phyloP scores from a whole-genome alignment of 371 early-diverging fungal species.

The Mortierella sp. region DNA sequence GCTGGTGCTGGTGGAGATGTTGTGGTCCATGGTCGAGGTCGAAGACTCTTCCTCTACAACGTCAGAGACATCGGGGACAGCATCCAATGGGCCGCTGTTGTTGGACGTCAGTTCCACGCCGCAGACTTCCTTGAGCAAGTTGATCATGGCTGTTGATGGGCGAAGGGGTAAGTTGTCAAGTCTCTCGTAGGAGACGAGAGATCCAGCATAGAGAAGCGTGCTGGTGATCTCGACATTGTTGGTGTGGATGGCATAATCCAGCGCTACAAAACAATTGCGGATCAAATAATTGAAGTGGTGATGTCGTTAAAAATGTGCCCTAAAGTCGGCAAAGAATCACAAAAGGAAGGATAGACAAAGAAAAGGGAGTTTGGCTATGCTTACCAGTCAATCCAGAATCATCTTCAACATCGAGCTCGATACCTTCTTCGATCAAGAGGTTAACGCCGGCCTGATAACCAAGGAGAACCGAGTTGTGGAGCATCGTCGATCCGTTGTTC shows the following conservation, averaged over 20 bases:
- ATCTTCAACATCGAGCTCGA: constrained; percentile 52
- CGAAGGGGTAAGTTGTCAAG: constrained; percentile 31
- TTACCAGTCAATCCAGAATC: constrained; percentile 53
- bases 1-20: not conserved
- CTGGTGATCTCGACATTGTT: constrained; percentile 53
- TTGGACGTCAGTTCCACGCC: constrained; percentile 26
- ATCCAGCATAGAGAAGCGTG: constrained; percentile 43
- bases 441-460: constrained; percentile 51
- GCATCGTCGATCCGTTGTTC: constrained; percentile 50
- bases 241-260: constrained; percentile 56
- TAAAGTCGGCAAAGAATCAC: not conserved
- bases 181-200: constrained; percentile 47
- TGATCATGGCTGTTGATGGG: constrained; percentile 32
- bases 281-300: not conserved
- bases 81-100: not conserved
- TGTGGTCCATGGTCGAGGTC: not conserved
- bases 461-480: constrained; percentile 51
- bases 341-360: not conserved
- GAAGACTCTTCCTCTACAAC: constrained; percentile 15
- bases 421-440: constrained; percentile 53
- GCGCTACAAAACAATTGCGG: constrained; percentile 23
- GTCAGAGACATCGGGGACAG: constrained; percentile 29
- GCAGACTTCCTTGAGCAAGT: constrained; percentile 34
- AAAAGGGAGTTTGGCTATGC: not conserved
- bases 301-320: not conserved